Evolutionary conservation across 768 basidiomycete genomes (phyloP).

Genomic region (Lactarius deliciosus): DNA sequence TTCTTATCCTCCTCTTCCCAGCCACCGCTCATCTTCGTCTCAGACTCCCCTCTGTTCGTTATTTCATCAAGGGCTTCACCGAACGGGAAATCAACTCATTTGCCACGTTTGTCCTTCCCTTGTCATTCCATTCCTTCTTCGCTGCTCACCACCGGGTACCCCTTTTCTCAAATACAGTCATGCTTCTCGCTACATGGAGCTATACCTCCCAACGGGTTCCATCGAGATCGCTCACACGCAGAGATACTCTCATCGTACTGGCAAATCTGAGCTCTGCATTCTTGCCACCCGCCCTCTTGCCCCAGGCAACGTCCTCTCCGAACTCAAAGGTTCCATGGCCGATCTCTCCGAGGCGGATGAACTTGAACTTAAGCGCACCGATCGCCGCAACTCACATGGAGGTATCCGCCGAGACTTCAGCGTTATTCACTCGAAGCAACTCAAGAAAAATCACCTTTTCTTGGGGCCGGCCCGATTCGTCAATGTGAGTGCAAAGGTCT

Average conservation of each 20-base stretch:
- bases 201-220: slow-evolving; percentile 77
- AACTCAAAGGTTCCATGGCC: slow-evolving; percentile 89
- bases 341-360: slow-evolving; percentile 85
- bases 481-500: slow-evolving; percentile 57
- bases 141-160: slow-evolving; percentile 32
- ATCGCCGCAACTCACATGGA: slow-evolving; percentile 58
- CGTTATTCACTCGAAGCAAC: slow-evolving; percentile 87
- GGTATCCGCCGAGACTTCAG: slow-evolving; percentile 82
- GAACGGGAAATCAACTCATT: slow-evolving; percentile 90
- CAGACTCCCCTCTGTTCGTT: slow-evolving; percentile 73
- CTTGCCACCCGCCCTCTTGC: slow-evolving; percentile 72
- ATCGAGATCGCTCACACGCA: slow-evolving; percentile 91
- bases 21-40: slow-evolving; percentile 12
- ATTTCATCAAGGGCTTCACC: slow-evolving; percentile 70
- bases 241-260: slow-evolving; percentile 81
- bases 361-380: slow-evolving; percentile 80
- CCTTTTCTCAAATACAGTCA: slow-evolving; percentile 52
- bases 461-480: slow-evolving; percentile 90
- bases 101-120: slow-evolving; percentile 69
- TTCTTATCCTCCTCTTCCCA: slow-evolving; percentile 31
- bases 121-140: slow-evolving; percentile 30
- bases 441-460: slow-evolving; percentile 91
- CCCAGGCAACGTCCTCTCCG: slow-evolving; percentile 73
- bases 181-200: slow-evolving; percentile 85
- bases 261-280: slow-evolving; percentile 87